phyloP scores from a whole-genome alignment of 805 yeast genomes.

The Barnettozyma vustinii region DNA sequence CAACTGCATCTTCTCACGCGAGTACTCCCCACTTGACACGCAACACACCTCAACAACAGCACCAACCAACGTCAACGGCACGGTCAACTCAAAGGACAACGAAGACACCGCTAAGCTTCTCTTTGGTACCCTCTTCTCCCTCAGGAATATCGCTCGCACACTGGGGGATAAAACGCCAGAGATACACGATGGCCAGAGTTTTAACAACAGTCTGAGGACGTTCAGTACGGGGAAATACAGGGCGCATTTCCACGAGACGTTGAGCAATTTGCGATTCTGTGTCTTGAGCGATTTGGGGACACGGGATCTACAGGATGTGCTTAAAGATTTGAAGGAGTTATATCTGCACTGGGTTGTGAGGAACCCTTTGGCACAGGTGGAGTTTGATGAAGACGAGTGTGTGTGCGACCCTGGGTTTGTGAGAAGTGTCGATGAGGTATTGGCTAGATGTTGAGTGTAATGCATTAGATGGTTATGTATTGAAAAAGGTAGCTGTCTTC shows the following conservation, averaged over 20 bases:
- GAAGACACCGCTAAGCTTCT: conserved; percentile 75
- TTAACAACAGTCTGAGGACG: conserved; percentile 33
- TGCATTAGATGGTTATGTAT: neutral
- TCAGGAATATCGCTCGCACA: conserved; percentile 68
- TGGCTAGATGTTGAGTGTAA: conserved; percentile 33
- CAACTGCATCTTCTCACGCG: conserved; percentile 77
- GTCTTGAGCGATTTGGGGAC: conserved; percentile 61
- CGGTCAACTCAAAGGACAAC: conserved; percentile 47
- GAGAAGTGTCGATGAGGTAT: neutral
- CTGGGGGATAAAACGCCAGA: conserved; percentile 32
- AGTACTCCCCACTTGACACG: conserved; percentile 43
- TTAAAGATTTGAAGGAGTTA: conserved; percentile 49
- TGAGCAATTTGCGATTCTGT: conserved; percentile 72
- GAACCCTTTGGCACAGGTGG: conserved; percentile 57
- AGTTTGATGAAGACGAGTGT: conserved; percentile 43
- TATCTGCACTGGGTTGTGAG: conserved; percentile 58
- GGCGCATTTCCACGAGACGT: conserved; percentile 75
- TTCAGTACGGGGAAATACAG: conserved; percentile 73
- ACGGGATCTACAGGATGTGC: conserved; percentile 48
- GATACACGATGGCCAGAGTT: conserved; percentile 18
- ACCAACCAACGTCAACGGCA: conserved; percentile 24
- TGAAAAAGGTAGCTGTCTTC: neutral
- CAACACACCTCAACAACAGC: neutral
- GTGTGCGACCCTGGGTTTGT: conserved; percentile 1
- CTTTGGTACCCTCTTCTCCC: conserved; percentile 79